phyloP scores from a whole-genome alignment of 2,329 filamentous ascomycete species.

The Rosellinia necatrix region DNA sequence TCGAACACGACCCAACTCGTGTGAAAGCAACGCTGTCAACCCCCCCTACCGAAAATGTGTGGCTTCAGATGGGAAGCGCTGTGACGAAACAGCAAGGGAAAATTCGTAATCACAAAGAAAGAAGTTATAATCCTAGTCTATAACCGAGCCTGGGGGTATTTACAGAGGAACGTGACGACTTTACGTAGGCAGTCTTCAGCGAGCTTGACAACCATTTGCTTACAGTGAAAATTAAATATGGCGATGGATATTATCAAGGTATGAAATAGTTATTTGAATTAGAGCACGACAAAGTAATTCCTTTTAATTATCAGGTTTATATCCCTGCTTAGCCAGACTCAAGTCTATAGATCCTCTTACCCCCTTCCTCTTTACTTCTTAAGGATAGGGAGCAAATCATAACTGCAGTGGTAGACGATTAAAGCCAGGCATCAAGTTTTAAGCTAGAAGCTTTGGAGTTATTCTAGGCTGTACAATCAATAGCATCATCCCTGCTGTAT shows the following conservation, averaged over 20 bases:
- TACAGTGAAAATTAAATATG: too few species aligned
- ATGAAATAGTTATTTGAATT: too few species aligned
- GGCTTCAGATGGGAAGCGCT: not conserved
- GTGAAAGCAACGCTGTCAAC: not conserved
- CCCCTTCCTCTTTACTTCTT: too few species aligned
- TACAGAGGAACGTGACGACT: not conserved
- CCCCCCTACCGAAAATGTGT: not conserved
- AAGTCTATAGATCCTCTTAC: too few species aligned
- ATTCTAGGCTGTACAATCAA: not conserved
- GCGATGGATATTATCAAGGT: too few species aligned
- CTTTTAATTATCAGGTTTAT: too few species aligned
- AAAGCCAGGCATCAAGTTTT: not conserved
- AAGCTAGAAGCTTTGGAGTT: not conserved
- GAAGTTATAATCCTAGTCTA: not conserved
- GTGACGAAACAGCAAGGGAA: not conserved
- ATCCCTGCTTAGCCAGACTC: too few species aligned
- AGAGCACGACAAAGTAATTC: too few species aligned
- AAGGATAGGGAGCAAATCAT: too few species aligned
- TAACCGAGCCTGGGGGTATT: not conserved
- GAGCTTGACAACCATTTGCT: not conserved
- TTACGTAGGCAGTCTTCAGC: not conserved
- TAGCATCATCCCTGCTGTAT: not conserved
- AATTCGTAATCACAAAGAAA: not conserved
- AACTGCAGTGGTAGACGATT: not conserved
- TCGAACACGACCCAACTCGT: too few species aligned